A percentile compares a stretch with the other conserved stretches of the same genome.
phyloP scores from a whole-genome alignment of 1,139 yeast genomes.

The Geotrichum cucujoidarum region DNA sequence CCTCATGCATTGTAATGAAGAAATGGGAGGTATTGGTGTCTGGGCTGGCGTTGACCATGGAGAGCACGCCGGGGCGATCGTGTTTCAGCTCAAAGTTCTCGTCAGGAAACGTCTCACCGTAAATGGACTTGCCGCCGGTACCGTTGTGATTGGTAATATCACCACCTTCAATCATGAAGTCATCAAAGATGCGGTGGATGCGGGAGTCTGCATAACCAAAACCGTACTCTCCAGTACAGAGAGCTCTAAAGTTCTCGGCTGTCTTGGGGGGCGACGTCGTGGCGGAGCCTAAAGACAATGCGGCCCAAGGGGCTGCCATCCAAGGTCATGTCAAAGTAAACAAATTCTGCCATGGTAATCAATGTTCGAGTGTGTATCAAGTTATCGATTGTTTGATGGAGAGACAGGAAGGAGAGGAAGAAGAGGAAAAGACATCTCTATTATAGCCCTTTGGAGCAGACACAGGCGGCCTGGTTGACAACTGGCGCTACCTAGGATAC shows the following conservation, averaged over 20 bases:
- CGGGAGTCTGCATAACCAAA: constrained; percentile 86
- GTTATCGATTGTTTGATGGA: too few species aligned
- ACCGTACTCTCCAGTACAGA: constrained; percentile 96
- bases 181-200: constrained; percentile 98
- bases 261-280: constrained; percentile 97
- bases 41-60: constrained; percentile 99
- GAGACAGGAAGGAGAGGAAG: too few species aligned
- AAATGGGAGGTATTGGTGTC: constrained; percentile 99
- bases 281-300: constrained; percentile 76
- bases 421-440: too few species aligned
- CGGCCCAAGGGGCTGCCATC: constrained; percentile 67
- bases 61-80: constrained; percentile 88
- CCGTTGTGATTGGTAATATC: constrained; percentile 74
- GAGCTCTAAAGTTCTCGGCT: constrained; percentile 96
- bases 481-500: too few species aligned
- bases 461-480: too few species aligned
- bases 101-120: constrained; percentile 92
- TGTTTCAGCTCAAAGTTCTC: constrained; percentile 88
- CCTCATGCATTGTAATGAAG: constrained; percentile 93
- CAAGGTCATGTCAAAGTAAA: constrained; percentile 73
- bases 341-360: constrained; percentile 43
- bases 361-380: too few species aligned
- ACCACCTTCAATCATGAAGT: constrained; percentile 99
- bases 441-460: too few species aligned
- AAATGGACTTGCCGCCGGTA: constrained; percentile 98